These are phyloP conservation scores for Elsinoe fawcettii DNA, from an alignment of 2,329 filamentous ascomycete genomes.

Conservation along the genomic window DNA sequence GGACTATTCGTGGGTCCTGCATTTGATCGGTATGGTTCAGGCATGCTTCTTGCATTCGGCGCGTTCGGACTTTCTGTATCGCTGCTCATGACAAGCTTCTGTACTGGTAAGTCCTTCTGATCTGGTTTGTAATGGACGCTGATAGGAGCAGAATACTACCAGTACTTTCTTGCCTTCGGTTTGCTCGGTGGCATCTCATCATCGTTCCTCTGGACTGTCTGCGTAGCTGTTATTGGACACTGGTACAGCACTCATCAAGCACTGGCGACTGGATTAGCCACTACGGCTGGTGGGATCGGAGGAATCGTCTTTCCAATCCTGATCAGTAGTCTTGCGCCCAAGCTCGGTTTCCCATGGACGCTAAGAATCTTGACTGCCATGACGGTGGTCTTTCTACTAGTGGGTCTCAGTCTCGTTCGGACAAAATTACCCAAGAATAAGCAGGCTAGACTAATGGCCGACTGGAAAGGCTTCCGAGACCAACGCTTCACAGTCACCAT, in stretches of 20 bases:
- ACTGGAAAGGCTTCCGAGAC: conserved; percentile 30
- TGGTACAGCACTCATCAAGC: conserved; percentile 31
- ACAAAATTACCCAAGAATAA: conserved; percentile 37
- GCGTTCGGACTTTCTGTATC: background rate
- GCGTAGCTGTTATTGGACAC: conserved; percentile 69
- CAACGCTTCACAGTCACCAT: conserved; percentile 27
- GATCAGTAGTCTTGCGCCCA: conserved; percentile 46
- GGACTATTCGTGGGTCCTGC: background rate
- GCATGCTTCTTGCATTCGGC: background rate
- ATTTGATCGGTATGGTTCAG: background rate
- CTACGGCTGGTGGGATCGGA: conserved; percentile 28
- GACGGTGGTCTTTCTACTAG: conserved; percentile 50
- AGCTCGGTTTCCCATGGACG: conserved; percentile 50
- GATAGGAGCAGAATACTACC: conserved; percentile 53
- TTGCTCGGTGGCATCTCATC: conserved; percentile 64
- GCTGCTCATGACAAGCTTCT: background rate
- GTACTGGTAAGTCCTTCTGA: background rate
- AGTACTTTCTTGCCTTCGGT: conserved; percentile 73
- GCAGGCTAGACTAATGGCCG: conserved; percentile 23
- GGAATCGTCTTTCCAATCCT: conserved; percentile 57
- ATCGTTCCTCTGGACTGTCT: conserved; percentile 74
- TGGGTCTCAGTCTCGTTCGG: conserved; percentile 47
- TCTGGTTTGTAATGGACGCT: background rate
- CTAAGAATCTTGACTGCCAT: conserved; percentile 53
- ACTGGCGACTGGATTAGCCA: background rate